Evolutionary conservation across 164 flowering plant species (phyloP), one percentile per base, ranked within the genome.

Genomic region (Hamamelis virginiana): DNA sequence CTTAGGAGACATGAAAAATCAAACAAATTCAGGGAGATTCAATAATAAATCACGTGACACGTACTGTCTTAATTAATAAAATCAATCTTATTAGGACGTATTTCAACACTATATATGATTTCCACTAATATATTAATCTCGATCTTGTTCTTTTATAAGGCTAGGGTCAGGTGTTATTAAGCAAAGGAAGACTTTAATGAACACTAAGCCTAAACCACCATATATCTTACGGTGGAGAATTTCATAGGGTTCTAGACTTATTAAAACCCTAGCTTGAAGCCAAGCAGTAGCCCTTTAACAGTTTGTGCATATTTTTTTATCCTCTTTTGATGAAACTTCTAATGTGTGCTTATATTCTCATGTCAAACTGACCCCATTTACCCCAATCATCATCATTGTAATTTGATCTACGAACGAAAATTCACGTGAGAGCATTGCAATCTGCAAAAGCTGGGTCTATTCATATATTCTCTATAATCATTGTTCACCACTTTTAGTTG

Each of bases 171-270:
- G 15, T 22, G 25, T 18, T 19, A 5, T 21, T 53, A 51, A n/a
- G 16, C 41, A 52, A 19, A 47, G 16, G 4, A 9, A 51, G 26
- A 33, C 23, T 27, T 33, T 28, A 33, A 33, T 6, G 41, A 33
- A 33, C 41, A 33, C 41, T 33, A 33, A 33, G 6, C 41, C 41
- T 33, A 33, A 33, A 33, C 41, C 41, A 33, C 41, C 14, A 8
- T n/a, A 23, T 27, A 18, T 67, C 33, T 18, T 58, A 62, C 44
- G 63, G 70, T 67, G 38, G 70, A 67, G 27, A 67, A 57, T 45
- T 67, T 45, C 21, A 19, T 58, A 67, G 70, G 62, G 63, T 58
- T 57, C 33, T 55, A 67, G 60, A 12, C 55, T 1, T 27, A 18
- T 65, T 51, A 15, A 64, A 64, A 64, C 57, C 41, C 41, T 33